Conservation (phyloP, 306 rosid species). For the Casuarina cunninghamiana region DNA sequence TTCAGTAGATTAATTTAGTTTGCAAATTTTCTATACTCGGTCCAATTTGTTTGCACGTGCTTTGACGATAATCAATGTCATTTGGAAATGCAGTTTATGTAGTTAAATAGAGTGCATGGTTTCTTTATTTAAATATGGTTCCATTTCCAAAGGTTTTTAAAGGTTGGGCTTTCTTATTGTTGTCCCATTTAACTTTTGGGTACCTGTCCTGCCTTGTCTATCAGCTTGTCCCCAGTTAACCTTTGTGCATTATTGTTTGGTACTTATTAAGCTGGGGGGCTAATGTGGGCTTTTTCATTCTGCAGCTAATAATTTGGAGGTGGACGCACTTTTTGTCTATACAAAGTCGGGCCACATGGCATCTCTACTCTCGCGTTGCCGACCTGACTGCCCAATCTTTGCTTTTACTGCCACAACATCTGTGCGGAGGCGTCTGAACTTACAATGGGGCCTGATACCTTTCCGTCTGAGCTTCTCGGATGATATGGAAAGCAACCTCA, state of each 20-base stretch:
- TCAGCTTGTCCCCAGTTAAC: neutral
- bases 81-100: too few species aligned
- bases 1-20: neutral
- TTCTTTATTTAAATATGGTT: too few species aligned
- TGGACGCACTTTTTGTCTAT: slow-evolving; percentile 91
- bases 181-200: neutral
- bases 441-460: slow-evolving; percentile 99
- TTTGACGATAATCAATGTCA: too few species aligned
- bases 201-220: neutral
- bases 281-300: slow-evolving; percentile 30
- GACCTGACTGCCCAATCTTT: slow-evolving; percentile 97
- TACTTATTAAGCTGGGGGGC: neutral
- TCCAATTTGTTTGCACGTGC: neutral
- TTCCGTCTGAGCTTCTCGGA: slow-evolving; percentile 90
- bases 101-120: too few species aligned
- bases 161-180: neutral
- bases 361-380: slow-evolving; percentile 89
- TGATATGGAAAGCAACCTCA: slow-evolving; percentile 96
- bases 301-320: slow-evolving; percentile 90
- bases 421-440: slow-evolving; percentile 84
- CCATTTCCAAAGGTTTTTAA: neutral
- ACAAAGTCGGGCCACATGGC: slow-evolving; percentile 98
- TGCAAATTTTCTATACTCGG: neutral
- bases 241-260: too few species aligned
- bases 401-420: slow-evolving; percentile 84